Base-by-base conservation (phyloP, 2,329 filamentous ascomycete species). In the Fusarium mexicanum region DNA sequence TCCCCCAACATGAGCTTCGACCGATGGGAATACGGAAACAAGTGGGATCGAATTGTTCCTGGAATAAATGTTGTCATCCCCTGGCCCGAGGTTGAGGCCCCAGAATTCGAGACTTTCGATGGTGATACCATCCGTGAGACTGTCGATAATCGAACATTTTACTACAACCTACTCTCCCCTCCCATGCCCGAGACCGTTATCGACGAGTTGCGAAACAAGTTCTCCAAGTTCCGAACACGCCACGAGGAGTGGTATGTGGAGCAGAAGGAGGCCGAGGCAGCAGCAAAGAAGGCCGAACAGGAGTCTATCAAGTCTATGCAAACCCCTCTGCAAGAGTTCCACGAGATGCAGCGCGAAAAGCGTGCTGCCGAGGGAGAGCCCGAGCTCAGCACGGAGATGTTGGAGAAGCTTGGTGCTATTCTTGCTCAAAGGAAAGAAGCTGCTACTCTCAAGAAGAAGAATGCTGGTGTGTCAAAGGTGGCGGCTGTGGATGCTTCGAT, bases 151-250 rank as follows among this genome's bases (percentile, higher is more conserved):
- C 87, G 86, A 78, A 94, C 93, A 3, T 98, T 93, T 81, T 86
- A 92, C 62, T 95, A 95, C n/a, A 93, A 91, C 41, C 86, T 98
- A 31, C 86, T 95, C 35, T 86, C 88, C 22, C 88, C 93, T 33
- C 96, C 96, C 20, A 94, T 98, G 88, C 95, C 96, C 10, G 84
- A 87, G 37, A 85, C 83, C n/a, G 89, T 98, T 43, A 88, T 97
- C 74, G 91, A 98, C 81, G 96, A 98, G 86, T 87, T 98, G 80
- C 89, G 95, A 80, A 92, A 93, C 86, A 92, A 91, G 81, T 97
- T 92, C 87, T 93, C 92, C 76, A 90, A 89, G 78, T 96, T 95
- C 90, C 88, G 95, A 79, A 94, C 91, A 61, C 88, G 94, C 54
- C 94, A 97, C 84, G 93, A 95, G 72, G 85, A 89, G 51, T 92